Evolutionary conservation across 352 stramenopile species (phyloP).

Genomic region (Lagenidium giganteum): DNA sequence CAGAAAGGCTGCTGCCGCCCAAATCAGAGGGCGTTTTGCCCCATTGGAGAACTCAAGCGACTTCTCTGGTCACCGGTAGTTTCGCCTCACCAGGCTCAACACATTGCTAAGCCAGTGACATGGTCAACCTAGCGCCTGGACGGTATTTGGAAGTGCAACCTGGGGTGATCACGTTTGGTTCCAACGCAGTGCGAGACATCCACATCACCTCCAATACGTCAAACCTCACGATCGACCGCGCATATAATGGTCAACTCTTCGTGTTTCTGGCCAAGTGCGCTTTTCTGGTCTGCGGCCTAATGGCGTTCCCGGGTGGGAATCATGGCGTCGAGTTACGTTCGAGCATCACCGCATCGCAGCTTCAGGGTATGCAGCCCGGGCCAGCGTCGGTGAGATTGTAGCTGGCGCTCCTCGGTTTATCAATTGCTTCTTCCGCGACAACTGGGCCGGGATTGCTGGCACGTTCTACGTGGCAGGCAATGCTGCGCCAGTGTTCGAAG

Average conservation of each 20-base stretch:
- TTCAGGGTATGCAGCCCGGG: constrained; percentile 10
- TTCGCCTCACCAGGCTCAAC: too few species aligned
- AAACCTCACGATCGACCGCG: constrained; percentile 8
- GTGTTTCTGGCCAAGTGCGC: not conserved
- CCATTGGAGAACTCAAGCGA: too few species aligned
- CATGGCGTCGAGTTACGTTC: constrained; percentile 4
- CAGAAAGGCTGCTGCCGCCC: too few species aligned
- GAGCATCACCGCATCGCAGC: constrained; percentile 10
- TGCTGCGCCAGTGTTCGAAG: constrained; percentile 12
- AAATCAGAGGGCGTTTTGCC: too few species aligned
- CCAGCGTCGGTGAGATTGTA: constrained; percentile 6
- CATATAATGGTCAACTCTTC: constrained; percentile 4
- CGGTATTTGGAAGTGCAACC: too few species aligned
- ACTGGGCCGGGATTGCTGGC: constrained; percentile 15
- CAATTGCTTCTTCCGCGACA: constrained; percentile 11
- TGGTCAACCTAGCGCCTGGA: too few species aligned
- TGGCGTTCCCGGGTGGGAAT: constrained; percentile 17
- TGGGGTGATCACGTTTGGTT: too few species aligned
- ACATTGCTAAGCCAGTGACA: too few species aligned
- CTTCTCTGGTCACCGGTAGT: too few species aligned
- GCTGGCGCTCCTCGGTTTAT: constrained; percentile 10
- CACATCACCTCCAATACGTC: too few species aligned
- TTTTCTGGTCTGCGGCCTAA: not conserved
- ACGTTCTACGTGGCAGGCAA: constrained; percentile 10
- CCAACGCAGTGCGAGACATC: too few species aligned